These are phyloP conservation scores for Limnanthes douglasii DNA, from an alignment of 345 rosid species.

Conservation along the genomic window DNA sequence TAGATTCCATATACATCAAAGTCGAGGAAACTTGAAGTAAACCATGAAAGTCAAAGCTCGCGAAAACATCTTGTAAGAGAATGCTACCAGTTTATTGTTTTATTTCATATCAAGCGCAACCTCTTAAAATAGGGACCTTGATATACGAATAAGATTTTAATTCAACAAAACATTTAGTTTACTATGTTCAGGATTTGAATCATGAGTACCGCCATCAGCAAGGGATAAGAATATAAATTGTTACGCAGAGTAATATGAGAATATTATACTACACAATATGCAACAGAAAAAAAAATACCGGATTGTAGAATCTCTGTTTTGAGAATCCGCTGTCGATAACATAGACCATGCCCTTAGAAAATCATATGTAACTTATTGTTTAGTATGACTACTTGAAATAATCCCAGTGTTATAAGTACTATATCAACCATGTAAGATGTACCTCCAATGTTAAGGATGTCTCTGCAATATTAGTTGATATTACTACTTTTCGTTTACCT, in stretches of 20 bases:
- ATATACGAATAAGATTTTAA: too few species aligned
- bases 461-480: conserved; percentile 92
- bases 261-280: neutral
- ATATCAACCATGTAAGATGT: conserved; percentile 2
- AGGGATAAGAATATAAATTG: conserved; percentile 6
- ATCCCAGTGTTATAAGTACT: neutral
- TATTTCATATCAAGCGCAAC: too few species aligned
- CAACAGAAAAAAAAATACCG: conserved; percentile 29
- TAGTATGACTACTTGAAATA: neutral
- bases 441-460: conserved; percentile 95
- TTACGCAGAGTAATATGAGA: conserved; percentile 1
- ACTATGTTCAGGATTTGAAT: too few species aligned
- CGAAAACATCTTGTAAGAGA: too few species aligned
- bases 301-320: conserved; percentile 89
- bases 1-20: conserved; percentile 1
- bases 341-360: conserved; percentile 73
- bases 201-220: too few species aligned
- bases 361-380: conserved; percentile 4
- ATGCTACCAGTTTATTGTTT: too few species aligned
- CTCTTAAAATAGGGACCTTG: too few species aligned
- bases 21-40: conserved; percentile 1
- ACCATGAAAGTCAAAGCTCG: too few species aligned
- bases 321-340: conserved; percentile 96
- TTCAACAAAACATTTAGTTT: too few species aligned
- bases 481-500: conserved; percentile 86